Evolutionary conservation across 331 rosid species (phyloP).

Genomic region (Malus hybrid): DNA sequence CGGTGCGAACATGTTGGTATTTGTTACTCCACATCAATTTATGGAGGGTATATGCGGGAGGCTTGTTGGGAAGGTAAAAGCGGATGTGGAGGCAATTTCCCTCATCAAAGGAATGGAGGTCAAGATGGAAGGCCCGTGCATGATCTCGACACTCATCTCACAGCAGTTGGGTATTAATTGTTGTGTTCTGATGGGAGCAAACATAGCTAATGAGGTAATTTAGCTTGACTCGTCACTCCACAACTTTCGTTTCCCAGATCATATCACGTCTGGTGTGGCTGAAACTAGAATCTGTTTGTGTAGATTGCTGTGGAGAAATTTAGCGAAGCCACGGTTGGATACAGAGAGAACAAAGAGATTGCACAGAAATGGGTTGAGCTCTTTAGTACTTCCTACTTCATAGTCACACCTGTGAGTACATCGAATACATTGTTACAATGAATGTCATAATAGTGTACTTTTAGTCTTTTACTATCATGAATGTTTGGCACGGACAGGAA

Average conservation of each 20-base stretch:
- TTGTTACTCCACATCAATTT: conserved; percentile 92
- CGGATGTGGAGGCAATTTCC: conserved; percentile 68
- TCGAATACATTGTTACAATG: background rate
- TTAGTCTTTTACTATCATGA: background rate
- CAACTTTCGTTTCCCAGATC: background rate
- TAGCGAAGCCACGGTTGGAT: conserved; percentile 96
- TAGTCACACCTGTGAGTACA: conserved; percentile 79
- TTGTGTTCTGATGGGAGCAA: conserved; percentile 92
- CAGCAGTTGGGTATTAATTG: conserved; percentile 58
- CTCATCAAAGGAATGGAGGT: conserved; percentile 96
- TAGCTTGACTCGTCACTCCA: background rate
- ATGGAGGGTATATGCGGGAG: conserved; percentile 74
- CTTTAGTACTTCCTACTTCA: conserved; percentile 80
- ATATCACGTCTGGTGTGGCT: background rate
- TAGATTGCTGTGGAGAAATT: conserved; percentile 87
- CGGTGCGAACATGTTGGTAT: conserved; percentile 81
- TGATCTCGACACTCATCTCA: conserved; percentile 79
- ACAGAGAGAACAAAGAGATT: conserved; percentile 50
- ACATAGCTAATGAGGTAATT: conserved; percentile 79
- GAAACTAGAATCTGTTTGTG: background rate
- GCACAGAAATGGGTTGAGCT: conserved; percentile 93
- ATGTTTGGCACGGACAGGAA: background rate
- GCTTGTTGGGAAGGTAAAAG: conserved; percentile 55
- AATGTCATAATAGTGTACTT: background rate
- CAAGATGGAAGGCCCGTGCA: conserved; percentile 84